phyloP scores from a whole-genome alignment of 352 stramenopile genomes.

The Saprolegnia parasitica region DNA sequence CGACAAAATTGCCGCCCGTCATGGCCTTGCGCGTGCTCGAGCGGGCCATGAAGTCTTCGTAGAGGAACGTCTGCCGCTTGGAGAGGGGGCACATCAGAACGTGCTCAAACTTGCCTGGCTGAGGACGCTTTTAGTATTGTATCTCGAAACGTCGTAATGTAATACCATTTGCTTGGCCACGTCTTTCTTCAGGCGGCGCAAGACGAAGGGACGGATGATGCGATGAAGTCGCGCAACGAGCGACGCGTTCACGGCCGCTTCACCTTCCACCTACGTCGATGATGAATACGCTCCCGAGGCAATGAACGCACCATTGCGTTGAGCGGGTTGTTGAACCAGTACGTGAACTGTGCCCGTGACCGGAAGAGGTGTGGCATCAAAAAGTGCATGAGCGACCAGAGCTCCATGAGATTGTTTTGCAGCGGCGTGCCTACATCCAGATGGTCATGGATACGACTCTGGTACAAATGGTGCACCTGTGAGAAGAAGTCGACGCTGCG shows the following conservation, averaged over 20 bases:
- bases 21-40: conserved; percentile 92
- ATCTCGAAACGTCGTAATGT: neutral
- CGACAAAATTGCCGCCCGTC: conserved; percentile 89
- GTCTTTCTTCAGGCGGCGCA: conserved; percentile 96
- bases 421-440: conserved; percentile 82
- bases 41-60: conserved; percentile 98
- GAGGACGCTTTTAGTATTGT: neutral
- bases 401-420: conserved; percentile 97
- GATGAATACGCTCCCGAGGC: neutral
- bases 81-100: conserved; percentile 93
- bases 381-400: conserved; percentile 98
- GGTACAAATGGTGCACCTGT: conserved; percentile 50
- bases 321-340: conserved; percentile 98
- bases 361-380: conserved; percentile 97
- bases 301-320: conserved; percentile 71
- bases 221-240: conserved; percentile 93
- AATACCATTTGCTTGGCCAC: conserved; percentile 92
- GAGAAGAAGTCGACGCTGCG: conserved; percentile 87
- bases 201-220: conserved; percentile 97
- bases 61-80: conserved; percentile 93
- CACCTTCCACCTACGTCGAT: conserved; percentile 46
- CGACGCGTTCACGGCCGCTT: conserved; percentile 73
- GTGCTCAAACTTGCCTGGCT: conserved; percentile 95
- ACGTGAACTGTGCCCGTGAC: conserved; percentile 92
- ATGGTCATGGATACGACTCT: neutral